Base-by-base conservation (phyloP, 345 rosid species). In the Boechera stricta region DNA sequence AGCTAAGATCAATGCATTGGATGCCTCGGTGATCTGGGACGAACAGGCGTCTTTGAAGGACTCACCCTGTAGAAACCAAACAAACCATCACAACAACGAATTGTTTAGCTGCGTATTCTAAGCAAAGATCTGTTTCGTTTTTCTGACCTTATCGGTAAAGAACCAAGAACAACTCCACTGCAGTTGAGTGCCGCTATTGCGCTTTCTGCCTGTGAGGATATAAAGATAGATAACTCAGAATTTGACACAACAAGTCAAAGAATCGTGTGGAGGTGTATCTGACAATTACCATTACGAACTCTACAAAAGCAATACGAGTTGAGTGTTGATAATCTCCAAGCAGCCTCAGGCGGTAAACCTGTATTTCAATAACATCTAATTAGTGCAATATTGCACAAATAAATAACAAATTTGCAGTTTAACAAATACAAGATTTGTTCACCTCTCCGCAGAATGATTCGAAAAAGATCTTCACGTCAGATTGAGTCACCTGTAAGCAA, bases 41-140 rank as follows among this genome's bases (percentile, higher is more conserved):
- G 89, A 73, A 93, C 98, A 35, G 98, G 97, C 6, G 98, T 93
- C 87, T 93, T 93, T n/a, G 98, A 93, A 55, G 98, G 98, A 82
- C 98, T 93, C 57, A 93, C 92, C 92, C 98, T 93, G 86, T 15
- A 52, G 45, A 68, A 65, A 44, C 0, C 52, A 26, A 64, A 41
- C 64, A 48, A 69, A 80, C 8, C 52, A 36, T 66, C 2, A 75
- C 21, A 67, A 38, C 3, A 41, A 41, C 63, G 5, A 10, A 55
- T 10, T 41, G 13, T 3, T 9, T 55, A 15, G 58, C 18, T 49
- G 26, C 5, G 45, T 49, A 65, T 56, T 67, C 24, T 54, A 47
- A 44, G 71, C 41, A 28, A 79, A 35, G 52, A 59, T 31, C 18
- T 39, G 36, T 73, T 72, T 33, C 49, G 58, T 41, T 61, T 53